Base-by-base conservation (phyloP, 2,329 filamentous ascomycete species). In the Domatiomyces globalis region DNA sequence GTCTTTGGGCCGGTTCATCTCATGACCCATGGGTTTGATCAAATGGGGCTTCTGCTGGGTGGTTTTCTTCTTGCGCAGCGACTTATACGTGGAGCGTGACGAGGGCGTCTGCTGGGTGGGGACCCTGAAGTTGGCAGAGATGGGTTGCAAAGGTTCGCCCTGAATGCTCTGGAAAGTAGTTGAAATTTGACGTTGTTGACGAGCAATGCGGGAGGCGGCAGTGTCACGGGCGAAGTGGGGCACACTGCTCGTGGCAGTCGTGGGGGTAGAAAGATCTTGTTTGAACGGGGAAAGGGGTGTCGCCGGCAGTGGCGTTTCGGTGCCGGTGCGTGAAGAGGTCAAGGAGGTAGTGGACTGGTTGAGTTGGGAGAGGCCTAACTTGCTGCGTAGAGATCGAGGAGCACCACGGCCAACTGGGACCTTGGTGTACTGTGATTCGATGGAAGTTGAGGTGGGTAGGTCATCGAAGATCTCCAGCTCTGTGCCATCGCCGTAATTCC, bases 401-500 rank as follows among this genome's bases (percentile, higher is more conserved):
- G 77, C 78, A 18, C 83, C 81, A 50, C 78, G 77, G 46, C 78
- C 80, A 42, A 83, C 73, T 2, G 92, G 89, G 60, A 85, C 81
- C 66, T 89, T 94, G 55, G 88, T 74, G 63, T 80, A 98, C 61
- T 80, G 85, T 56, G 81, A 87, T 68, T 98, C 92, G 12, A 80
- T 77, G 54, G 84, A 80, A 10, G 77, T 80, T 15, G 89, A 95
- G 0, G 89, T 96, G 1, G 90, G 90, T 51, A 98, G 72, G 67
- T 98, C 92, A 65, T 98, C 92, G 65, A 98, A 96, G 2, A 78
- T 81, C 60, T 96, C 90, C 33, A 98, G 75, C 67, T 98, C 92
- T 54, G 84, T 85, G 15, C 92, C 92, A 66, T 95, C 87, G 10
- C 92, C 92, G 69, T 94, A 98, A 61, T 86, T 80, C 45, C 81